Evolutionary conservation across 2,329 filamentous ascomycete species (phyloP).

Genomic region (Neophaeococcomyces aloes): DNA sequence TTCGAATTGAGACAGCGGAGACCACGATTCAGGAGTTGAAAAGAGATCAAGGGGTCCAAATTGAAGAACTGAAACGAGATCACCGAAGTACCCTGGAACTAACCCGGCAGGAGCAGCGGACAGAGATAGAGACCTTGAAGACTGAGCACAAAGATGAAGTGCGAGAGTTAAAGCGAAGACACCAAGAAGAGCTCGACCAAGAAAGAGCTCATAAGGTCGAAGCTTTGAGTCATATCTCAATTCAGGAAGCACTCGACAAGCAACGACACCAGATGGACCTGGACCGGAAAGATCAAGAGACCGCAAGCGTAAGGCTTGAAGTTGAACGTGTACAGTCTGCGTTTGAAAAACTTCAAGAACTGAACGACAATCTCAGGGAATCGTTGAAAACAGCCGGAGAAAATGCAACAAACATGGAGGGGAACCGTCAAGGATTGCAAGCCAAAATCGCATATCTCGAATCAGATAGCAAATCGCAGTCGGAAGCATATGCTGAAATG

Average conservation of each 20-base stretch:
- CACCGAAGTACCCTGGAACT: conserved; percentile 36
- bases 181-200: conserved; percentile 57
- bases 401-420: conserved; percentile 59
- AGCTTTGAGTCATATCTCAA: conserved; percentile 57
- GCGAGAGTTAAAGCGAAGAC: conserved; percentile 51
- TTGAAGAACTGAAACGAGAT: conserved; percentile 44
- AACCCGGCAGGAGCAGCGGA: conserved; percentile 33
- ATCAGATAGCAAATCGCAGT: conserved; percentile 80
- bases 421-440: conserved; percentile 61
- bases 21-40: conserved; percentile 42
- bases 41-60: conserved; percentile 41
- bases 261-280: conserved; percentile 35
- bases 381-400: conserved; percentile 51
- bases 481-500: conserved; percentile 71
- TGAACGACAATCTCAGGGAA: conserved; percentile 48
- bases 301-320: conserved; percentile 34
- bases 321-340: conserved; percentile 36
- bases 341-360: conserved; percentile 51
- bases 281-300: conserved; percentile 46
- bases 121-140: conserved; percentile 48
- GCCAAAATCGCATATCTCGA: conserved; percentile 83
- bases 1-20: conserved; percentile 40
- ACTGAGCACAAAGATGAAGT: conserved; percentile 59
- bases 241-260: conserved; percentile 39
- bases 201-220: conserved; percentile 48